Base-by-base conservation (phyloP, 371 early-diverging fungal species). In the Zopfochytrium polystomum region DNA sequence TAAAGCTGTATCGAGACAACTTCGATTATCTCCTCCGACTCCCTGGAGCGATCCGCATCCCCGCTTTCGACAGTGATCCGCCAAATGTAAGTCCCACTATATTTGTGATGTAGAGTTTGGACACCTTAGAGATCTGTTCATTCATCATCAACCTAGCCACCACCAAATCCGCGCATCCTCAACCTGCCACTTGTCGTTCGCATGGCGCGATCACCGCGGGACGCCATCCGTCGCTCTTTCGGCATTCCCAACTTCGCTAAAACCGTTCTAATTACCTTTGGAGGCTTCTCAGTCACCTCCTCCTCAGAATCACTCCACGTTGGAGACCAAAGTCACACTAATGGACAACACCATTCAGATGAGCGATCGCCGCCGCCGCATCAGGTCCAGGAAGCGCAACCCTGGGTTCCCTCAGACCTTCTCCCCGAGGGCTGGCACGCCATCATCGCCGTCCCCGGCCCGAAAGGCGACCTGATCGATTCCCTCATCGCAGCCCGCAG, bases 371-470 rank as follows among this genome's bases (percentile, higher is more conserved):
- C 13, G 22, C 15, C n/a, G 13, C 1, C 15, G 34, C 27, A 52
- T 27, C 86, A 87, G 52, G 64, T 76, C 11, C 61, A 85, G 29
- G 80, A 70, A 2, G 73, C 79, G 59, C 67, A 67, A 58, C 20
- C 25, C 11, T 5, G 26, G 11, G 3, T 13, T 20, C 38, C 32
- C 3, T 15, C 20, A 18, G 42, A 69, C 22, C 5, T 69, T 25
- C 66, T 89, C 15, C 91, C 91, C 2, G 75, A 74, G 0, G 86
- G 83, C 1, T 90, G 91, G 91, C 82, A 87, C 27, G 87, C 86
- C 35, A 78, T 90, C 20, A 85, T 87, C 2, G 85, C 85, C 62
- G 84, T 85, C 62, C 77, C 85, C 22, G 53, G 29, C 29, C 80
- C 81, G 0, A 75, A 79, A 32, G 79, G 79, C 3, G 69, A 74